A percentile compares a stretch with the other conserved stretches of the same genome.
phyloP scores from a whole-genome alignment of 2,329 filamentous ascomycete genomes.

The Colletotrichum euphorbiae region DNA sequence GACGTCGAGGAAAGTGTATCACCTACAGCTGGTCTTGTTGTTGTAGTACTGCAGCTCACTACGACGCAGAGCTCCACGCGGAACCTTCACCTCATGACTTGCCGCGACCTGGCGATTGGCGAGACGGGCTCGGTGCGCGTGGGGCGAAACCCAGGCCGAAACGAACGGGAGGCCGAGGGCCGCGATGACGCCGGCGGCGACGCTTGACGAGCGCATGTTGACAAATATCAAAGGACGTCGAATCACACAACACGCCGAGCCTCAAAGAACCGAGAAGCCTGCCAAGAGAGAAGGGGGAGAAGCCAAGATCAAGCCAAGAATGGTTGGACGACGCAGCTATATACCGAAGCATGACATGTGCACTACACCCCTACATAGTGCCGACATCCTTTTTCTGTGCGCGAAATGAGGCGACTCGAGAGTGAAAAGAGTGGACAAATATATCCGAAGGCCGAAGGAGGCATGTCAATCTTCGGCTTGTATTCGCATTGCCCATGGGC shows the following conservation, averaged over 20 bases:
- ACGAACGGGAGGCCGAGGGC: slow-evolving; percentile 7
- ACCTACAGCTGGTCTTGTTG: slow-evolving; percentile 31
- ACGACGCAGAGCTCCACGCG: background rate
- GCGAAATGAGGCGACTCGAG: background rate
- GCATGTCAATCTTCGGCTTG: background rate
- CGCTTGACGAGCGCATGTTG: slow-evolving; percentile 7
- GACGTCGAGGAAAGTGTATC: rapidly evolving
- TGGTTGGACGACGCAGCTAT: background rate
- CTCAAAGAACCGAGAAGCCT: slow-evolving; percentile 7
- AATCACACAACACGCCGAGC: background rate
- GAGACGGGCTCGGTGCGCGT: background rate
- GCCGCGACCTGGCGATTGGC: slow-evolving; percentile 1
- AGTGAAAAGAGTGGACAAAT: background rate
- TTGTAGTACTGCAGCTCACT: slow-evolving; percentile 20
- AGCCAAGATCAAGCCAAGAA: slow-evolving; percentile 5
- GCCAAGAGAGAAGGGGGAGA: background rate
- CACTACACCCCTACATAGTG: background rate
- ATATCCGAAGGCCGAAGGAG: slow-evolving; percentile 11
- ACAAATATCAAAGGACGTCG: background rate
- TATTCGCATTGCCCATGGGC: background rate
- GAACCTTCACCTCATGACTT: background rate
- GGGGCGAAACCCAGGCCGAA: slow-evolving; percentile 16
- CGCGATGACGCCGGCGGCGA: background rate
- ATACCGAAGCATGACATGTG: background rate
- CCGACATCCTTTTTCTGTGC: background rate